phyloP scores from a whole-genome alignment of 2,329 filamentous ascomycete genomes.

The Fusarium sp. region DNA sequence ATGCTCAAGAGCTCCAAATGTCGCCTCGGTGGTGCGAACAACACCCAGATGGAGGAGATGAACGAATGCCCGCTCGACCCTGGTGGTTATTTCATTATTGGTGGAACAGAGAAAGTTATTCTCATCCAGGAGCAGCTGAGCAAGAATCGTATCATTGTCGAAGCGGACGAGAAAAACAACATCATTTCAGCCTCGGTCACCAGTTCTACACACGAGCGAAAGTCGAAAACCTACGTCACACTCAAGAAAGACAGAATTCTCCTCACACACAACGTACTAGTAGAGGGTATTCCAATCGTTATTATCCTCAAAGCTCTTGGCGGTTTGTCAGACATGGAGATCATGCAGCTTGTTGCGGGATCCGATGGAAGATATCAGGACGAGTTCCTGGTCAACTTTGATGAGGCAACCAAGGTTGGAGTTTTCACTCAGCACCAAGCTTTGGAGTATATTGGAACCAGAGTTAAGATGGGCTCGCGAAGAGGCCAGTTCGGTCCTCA shows the following conservation, averaged over 20 bases:
- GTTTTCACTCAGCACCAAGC: conserved; percentile 96
- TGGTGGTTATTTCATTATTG: conserved; percentile 97
- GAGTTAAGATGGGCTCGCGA: conserved; percentile 88
- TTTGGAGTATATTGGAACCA: conserved; percentile 88
- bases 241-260: conserved; percentile 94
- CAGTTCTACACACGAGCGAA: conserved; percentile 96
- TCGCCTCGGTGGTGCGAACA: conserved; percentile 85
- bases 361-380: conserved; percentile 92
- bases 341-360: conserved; percentile 90
- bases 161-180: conserved; percentile 91
- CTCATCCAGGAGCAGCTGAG: conserved; percentile 98
- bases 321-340: conserved; percentile 94
- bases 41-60: conserved; percentile 89
- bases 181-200: conserved; percentile 96
- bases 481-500: conserved; percentile 68
- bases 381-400: conserved; percentile 95
- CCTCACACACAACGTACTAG: conserved; percentile 92
- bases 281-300: conserved; percentile 94
- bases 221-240: conserved; percentile 97
- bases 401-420: conserved; percentile 86
- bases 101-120: conserved; percentile 98
- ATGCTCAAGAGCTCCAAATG: conserved; percentile 98
- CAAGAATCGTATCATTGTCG: conserved; percentile 99
- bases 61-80: conserved; percentile 97
- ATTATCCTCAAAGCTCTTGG: conserved; percentile 94